These are phyloP conservation scores for Penicillium canariense DNA, from an alignment of 495 filamentous ascomycete genomes.

Conservation along the genomic window DNA sequence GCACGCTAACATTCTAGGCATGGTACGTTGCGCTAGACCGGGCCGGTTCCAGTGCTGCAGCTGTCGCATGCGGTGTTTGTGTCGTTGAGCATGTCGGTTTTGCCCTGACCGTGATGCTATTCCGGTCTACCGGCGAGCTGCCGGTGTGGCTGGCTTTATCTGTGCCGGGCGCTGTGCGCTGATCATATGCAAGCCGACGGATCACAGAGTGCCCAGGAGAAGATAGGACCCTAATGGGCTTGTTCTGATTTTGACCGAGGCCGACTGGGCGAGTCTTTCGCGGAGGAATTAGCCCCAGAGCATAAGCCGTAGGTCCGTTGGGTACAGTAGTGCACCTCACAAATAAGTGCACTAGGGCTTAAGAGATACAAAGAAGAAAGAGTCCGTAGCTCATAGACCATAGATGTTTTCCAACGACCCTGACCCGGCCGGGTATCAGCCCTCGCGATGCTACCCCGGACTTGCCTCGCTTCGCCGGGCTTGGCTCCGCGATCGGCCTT, in stretches of 20 bases:
- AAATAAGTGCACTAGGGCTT: too few relatives aligned
- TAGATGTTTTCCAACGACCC: too few relatives aligned
- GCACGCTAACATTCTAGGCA: neutral
- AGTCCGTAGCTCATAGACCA: too few relatives aligned
- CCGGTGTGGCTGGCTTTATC: conserved; percentile 15
- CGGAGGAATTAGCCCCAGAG: too few relatives aligned
- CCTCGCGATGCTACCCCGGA: conserved; percentile 8
- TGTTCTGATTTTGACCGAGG: too few relatives aligned
- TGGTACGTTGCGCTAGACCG: conserved; percentile 9
- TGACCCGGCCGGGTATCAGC: too few relatives aligned
- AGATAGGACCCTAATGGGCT: too few relatives aligned
- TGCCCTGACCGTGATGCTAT: neutral
- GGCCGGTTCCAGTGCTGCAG: conserved; percentile 14
- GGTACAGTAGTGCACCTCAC: too few relatives aligned
- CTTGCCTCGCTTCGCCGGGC: neutral
- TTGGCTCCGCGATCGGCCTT: neutral
- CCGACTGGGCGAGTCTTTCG: too few relatives aligned
- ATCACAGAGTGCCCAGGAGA: too few relatives aligned
- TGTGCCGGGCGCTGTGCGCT: neutral
- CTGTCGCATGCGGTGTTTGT: neutral
- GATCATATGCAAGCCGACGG: neutral
- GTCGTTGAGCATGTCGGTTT: neutral
- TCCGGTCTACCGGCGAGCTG: conserved; percentile 10
- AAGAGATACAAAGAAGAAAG: too few relatives aligned
- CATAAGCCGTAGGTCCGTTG: too few relatives aligned